These are phyloP conservation scores for Zoysia japonica DNA, from an alignment of 176 grass and related monocot genomes.

Conservation along the genomic window DNA sequence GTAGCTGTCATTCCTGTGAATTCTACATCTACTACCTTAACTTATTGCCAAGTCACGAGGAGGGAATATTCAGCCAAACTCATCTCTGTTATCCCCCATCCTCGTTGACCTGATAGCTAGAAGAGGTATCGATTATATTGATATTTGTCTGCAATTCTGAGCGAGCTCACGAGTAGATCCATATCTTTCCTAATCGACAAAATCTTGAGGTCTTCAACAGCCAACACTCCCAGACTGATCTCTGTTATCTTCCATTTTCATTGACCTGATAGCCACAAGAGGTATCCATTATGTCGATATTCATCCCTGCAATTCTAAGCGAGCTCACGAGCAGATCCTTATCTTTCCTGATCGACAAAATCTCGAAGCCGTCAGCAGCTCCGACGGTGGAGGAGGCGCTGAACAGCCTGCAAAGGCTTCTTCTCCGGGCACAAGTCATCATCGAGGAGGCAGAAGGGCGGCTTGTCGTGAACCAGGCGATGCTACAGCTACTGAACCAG, in stretches of 20 bases:
- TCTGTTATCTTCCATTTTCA: too few relatives aligned
- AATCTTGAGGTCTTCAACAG: too few relatives aligned
- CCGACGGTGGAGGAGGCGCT: background rate
- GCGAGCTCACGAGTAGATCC: too few relatives aligned
- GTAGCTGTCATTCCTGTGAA: too few relatives aligned
- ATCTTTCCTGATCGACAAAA: conserved; percentile 3
- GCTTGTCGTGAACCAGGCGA: background rate
- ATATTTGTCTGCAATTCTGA: too few relatives aligned
- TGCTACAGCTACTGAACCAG: background rate
- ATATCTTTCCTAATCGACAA: too few relatives aligned
- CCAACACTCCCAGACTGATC: too few relatives aligned
- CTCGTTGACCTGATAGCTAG: too few relatives aligned
- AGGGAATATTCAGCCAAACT: background rate
- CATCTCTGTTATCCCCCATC: background rate
- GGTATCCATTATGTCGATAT: background rate
- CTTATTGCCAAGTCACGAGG: background rate
- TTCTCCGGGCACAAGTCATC: background rate
- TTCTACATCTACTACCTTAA: background rate
- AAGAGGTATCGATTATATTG: too few relatives aligned
- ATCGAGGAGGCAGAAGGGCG: background rate
- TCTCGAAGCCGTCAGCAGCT: background rate
- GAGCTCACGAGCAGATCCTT: conserved; percentile 16
- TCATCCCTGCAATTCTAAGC: background rate
- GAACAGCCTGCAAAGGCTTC: background rate
- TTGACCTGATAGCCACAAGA: background rate